A percentile compares a stretch with the other conserved stretches of the same genome.
Evolutionary conservation across 1,284 basidiomycete genomes (phyloP).

Genomic region (Apiotrichum gamsii): DNA sequence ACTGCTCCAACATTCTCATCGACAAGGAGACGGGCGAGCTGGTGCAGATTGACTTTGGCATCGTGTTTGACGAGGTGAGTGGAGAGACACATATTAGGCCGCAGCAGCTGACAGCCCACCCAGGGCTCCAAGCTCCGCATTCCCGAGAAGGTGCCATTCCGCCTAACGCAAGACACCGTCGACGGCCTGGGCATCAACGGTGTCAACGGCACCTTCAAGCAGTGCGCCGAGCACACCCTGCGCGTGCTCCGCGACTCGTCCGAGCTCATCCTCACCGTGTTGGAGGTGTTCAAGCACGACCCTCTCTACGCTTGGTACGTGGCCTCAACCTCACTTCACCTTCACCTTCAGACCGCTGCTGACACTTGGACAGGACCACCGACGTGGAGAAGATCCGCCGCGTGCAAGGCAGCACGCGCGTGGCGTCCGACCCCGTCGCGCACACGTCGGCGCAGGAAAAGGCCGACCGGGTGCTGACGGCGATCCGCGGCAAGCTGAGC

Average conservation of each 20-base stretch:
- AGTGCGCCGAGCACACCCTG: conserved; percentile 90
- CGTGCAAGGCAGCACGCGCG: no score
- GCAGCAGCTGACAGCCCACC: background rate
- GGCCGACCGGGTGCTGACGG: conserved; percentile 77
- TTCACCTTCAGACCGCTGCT: background rate
- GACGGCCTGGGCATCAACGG: conserved; percentile 89
- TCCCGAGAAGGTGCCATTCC: conserved; percentile 89
- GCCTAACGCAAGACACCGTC: conserved; percentile 85
- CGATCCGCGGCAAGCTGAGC: conserved; percentile 74
- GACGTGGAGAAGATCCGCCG: conserved; percentile 57
- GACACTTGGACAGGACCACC: conserved; percentile 51
- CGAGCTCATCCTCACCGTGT: conserved; percentile 82
- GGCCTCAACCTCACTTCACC: no score
- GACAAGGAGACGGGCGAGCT: conserved; percentile 79
- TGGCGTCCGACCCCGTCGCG: no score
- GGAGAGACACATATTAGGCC: background rate
- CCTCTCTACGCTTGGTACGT: conserved; percentile 84
- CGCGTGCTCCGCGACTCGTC: conserved; percentile 79
- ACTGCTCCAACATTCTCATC: conserved; percentile 86
- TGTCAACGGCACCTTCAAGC: conserved; percentile 88
- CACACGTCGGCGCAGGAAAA: conserved; percentile 61
- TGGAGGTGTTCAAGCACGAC: conserved; percentile 96
- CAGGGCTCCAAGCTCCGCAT: conserved; percentile 75
- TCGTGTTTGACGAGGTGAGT: conserved; percentile 87
- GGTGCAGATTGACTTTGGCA: conserved; percentile 91